These are phyloP conservation scores for Debaryomyces psychrophilus DNA, from an alignment of 1,139 yeast genomes.

Conservation along the genomic window DNA sequence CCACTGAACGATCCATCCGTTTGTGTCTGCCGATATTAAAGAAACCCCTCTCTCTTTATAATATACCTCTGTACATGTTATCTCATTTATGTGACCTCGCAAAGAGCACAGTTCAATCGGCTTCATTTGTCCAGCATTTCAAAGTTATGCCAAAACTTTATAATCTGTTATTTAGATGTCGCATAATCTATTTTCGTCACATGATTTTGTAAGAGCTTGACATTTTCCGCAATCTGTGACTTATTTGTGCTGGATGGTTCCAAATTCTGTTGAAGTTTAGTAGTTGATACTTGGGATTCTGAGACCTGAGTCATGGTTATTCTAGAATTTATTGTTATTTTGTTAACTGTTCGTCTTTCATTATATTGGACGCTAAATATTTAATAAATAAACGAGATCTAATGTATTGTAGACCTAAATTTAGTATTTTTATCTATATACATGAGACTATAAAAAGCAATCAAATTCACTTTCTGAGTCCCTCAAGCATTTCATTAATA, in stretches of 20 bases:
- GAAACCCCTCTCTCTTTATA: conserved; percentile 3
- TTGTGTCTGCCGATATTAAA: conserved; percentile 45
- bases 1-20: conserved; percentile 58
- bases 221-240: no score
- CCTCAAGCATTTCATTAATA: conserved; percentile 32
- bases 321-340: no score
- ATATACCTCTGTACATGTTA: conserved; percentile 16
- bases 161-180: neutral
- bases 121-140: neutral
- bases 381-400: no score
- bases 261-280: no score
- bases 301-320: no score
- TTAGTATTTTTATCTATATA: neutral
- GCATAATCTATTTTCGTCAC: neutral
- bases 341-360: no score
- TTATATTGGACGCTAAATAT: no score
- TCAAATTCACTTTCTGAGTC: conserved; percentile 40
- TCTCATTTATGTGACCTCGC: conserved; percentile 25
- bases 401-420: neutral
- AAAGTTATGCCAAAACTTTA: neutral
- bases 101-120: conserved; percentile 20
- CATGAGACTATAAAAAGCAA: conserved; percentile 16
- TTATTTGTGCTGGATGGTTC: no score
- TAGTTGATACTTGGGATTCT: no score
- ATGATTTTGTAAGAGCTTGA: neutral